Conservation (phyloP, 2,329 filamentous ascomycete genomes). For the Aspergillus flavus region DNA sequence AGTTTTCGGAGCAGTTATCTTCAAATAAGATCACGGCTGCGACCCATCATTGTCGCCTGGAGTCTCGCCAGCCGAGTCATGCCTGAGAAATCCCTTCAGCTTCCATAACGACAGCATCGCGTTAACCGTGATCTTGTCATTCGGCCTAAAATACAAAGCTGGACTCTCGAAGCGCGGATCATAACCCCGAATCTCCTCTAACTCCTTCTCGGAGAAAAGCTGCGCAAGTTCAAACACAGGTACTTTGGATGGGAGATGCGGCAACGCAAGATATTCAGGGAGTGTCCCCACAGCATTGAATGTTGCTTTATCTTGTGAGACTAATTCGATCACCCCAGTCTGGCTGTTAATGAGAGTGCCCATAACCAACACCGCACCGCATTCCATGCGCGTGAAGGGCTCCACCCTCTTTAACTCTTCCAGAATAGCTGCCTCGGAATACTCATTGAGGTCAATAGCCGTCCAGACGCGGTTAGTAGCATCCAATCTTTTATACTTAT, state of each 20-base stretch:
- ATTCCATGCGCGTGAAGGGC: conserved; percentile 31
- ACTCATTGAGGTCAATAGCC: conserved; percentile 23
- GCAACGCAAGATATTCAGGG: conserved; percentile 34
- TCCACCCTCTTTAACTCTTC: conserved; percentile 25
- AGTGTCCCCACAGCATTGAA: conserved; percentile 1
- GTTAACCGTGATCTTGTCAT: conserved; percentile 28
- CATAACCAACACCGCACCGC: conserved; percentile 34
- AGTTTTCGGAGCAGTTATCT: neutral
- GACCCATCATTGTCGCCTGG: neutral
- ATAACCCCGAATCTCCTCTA: conserved; percentile 30
- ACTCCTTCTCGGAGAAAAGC: conserved; percentile 34
- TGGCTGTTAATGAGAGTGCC: neutral
- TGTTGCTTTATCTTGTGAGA: neutral
- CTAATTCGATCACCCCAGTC: conserved; percentile 3
- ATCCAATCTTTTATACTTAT: conserved; percentile 22
- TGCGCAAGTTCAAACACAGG: conserved; percentile 42
- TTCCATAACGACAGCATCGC: conserved; percentile 44
- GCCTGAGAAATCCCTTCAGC: conserved; percentile 35
- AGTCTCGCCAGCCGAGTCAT: neutral
- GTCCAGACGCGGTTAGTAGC: conserved; percentile 30
- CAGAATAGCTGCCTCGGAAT: conserved; percentile 23
- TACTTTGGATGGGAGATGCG: conserved; percentile 32
- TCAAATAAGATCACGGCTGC: too few species aligned
- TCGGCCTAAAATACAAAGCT: conserved; percentile 41
- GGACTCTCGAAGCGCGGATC: conserved; percentile 33